These are phyloP conservation scores for Sclerotinia subarctica DNA, from an alignment of 2,329 filamentous ascomycete species.

Conservation along the genomic window DNA sequence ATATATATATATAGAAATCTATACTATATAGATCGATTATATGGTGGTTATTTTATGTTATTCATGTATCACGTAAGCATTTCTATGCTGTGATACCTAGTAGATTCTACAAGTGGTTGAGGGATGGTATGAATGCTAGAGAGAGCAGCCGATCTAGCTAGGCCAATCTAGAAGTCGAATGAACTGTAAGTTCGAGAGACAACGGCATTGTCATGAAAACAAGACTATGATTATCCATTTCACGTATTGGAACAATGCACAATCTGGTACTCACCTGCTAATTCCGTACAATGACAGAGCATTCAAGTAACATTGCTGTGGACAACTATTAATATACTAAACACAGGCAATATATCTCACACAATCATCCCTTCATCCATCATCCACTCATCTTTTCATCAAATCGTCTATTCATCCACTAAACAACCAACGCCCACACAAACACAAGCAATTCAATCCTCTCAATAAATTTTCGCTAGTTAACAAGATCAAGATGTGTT, in stretches of 20 bases:
- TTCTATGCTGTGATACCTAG: no score
- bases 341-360: background rate
- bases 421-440: no score
- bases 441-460: background rate
- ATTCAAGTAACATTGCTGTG: background rate
- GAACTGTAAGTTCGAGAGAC: background rate
- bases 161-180: no score
- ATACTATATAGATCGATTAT: no score
- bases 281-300: background rate
- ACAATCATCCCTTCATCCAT: no score
- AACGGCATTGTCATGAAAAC: background rate
- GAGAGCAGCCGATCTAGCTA: background rate
- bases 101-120: no score
- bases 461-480: background rate
- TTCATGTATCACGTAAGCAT: background rate
- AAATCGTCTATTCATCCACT: no score
- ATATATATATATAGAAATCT: no score
- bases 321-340: background rate
- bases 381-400: no score
- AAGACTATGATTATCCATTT: background rate
- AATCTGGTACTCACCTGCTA: background rate
- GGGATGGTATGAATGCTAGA: background rate
- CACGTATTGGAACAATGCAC: background rate
- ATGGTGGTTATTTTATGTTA: no score
- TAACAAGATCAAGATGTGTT: background rate